A percentile compares a stretch with the other conserved stretches of the same genome.
Conservation (phyloP, 2,329 filamentous ascomycete species). For the Colletotrichum theobromicola region DNA sequence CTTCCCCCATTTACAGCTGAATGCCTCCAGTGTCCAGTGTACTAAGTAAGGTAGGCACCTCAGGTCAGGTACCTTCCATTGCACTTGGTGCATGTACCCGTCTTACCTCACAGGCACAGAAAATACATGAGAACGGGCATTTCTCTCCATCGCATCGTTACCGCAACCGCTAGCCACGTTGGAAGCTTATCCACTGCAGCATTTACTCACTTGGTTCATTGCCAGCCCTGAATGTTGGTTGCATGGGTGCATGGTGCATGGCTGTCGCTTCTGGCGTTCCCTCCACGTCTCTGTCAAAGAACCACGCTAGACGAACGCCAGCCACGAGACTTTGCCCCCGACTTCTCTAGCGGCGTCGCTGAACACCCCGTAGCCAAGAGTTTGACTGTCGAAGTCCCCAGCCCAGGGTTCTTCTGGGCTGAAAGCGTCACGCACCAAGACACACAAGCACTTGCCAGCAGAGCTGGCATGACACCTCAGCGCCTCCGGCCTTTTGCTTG, state of each 20-base stretch:
- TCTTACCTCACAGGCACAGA: background rate
- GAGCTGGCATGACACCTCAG: background rate
- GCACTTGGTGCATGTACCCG: background rate
- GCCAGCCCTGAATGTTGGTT: background rate
- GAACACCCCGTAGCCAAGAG: background rate
- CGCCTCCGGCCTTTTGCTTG: background rate
- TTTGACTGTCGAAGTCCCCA: background rate
- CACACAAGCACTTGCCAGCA: background rate
- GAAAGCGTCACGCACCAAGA: conserved; percentile 9
- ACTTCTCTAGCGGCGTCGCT: background rate
- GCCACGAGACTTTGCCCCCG: background rate
- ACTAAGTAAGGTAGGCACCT: too few relatives aligned
- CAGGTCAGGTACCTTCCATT: too few relatives aligned
- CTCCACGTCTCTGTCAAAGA: background rate
- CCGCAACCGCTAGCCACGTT: conserved; percentile 8
- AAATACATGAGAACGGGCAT: background rate
- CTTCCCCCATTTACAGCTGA: background rate
- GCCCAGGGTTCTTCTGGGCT: background rate
- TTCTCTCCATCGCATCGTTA: background rate
- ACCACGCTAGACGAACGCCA: background rate
- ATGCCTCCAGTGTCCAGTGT: background rate
- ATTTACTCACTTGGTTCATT: background rate
- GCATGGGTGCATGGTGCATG: too few relatives aligned
- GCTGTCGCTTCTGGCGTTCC: conserved; percentile 4
- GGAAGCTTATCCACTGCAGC: background rate